Conservation (phyloP, 768 basidiomycete species). For the Leucocoprinus birnbaumii region DNA sequence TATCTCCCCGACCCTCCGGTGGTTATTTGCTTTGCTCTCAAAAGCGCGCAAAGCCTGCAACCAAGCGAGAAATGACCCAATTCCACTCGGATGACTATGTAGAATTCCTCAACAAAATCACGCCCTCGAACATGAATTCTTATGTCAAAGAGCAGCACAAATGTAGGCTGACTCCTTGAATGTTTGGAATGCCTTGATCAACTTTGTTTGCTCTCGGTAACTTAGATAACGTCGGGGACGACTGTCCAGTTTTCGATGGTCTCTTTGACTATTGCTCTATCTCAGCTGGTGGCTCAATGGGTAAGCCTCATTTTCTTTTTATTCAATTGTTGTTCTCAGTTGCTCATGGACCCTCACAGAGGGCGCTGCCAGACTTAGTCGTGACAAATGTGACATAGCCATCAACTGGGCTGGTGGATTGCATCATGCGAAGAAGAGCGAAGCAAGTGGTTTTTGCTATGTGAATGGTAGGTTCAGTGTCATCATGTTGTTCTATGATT, state of each 20-base stretch:
- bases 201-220: background rate
- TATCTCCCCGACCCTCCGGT: background rate
- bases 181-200: background rate
- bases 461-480: conserved; percentile 82
- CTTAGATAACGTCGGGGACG: conserved; percentile 95
- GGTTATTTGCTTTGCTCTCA: conserved; percentile 4
- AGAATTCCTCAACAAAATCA: conserved; percentile 92
- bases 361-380: conserved; percentile 92
- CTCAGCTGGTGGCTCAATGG: conserved; percentile 99
- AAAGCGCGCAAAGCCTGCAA: conserved; percentile 97
- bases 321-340: conserved; percentile 1
- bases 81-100: conserved; percentile 99
- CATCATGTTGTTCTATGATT: too few species aligned
- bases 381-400: conserved; percentile 98
- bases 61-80: conserved; percentile 99
- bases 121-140: conserved; percentile 92
- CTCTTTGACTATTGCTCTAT: conserved; percentile 99
- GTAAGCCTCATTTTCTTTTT: conserved; percentile 41
- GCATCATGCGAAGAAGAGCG: conserved; percentile 98
- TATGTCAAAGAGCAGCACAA: conserved; percentile 95
- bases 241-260: conserved; percentile 98
- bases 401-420: conserved; percentile 99
- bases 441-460: conserved; percentile 99
- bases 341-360: conserved; percentile 44
- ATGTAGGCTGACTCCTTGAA: conserved; percentile 47